These are phyloP conservation scores for Termitomyces sp. DNA, from an alignment of 768 basidiomycete genomes.

Conservation along the genomic window DNA sequence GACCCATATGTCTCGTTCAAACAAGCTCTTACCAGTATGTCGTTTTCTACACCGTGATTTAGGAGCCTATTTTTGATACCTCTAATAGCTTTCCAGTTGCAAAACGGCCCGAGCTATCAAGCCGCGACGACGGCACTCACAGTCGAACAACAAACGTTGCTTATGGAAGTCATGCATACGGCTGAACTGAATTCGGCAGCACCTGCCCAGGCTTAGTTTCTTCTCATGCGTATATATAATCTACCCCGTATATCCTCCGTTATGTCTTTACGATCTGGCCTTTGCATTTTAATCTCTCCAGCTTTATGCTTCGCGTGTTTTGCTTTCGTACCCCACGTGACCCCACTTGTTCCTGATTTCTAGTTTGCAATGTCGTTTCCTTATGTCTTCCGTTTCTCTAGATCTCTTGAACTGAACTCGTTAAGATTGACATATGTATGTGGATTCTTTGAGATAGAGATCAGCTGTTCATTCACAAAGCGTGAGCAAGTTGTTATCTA, in stretches of 20 bases:
- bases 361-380: constrained; percentile 5
- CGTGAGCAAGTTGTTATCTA: background rate
- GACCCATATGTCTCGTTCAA: constrained; percentile 80
- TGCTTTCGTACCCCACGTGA: constrained; percentile 2
- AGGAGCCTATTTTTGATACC: constrained; percentile 1
- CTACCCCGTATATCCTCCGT: constrained; percentile 10
- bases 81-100: constrained; percentile 66
- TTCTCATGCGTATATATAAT: constrained; percentile 7
- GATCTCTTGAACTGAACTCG: background rate
- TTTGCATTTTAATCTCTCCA: constrained; percentile 9
- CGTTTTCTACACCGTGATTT: background rate
- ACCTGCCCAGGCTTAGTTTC: constrained; percentile 1
- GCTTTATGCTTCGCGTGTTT: constrained; percentile 1
- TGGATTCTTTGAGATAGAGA: background rate
- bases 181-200: constrained; percentile 40
- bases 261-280: constrained; percentile 10
- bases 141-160: constrained; percentile 72
- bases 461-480: background rate
- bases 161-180: constrained; percentile 83
- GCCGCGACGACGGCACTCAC: constrained; percentile 66
- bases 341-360: constrained; percentile 1
- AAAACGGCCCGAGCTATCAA: constrained; percentile 66
- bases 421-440: constrained; percentile 1
- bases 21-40: constrained; percentile 69
- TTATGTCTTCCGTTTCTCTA: background rate